Percentiles rank a stretch among this genome's conserved stretches.
Evolutionary conservation across 495 filamentous ascomycete species (phyloP).

Genomic region (Halenospora varia): DNA sequence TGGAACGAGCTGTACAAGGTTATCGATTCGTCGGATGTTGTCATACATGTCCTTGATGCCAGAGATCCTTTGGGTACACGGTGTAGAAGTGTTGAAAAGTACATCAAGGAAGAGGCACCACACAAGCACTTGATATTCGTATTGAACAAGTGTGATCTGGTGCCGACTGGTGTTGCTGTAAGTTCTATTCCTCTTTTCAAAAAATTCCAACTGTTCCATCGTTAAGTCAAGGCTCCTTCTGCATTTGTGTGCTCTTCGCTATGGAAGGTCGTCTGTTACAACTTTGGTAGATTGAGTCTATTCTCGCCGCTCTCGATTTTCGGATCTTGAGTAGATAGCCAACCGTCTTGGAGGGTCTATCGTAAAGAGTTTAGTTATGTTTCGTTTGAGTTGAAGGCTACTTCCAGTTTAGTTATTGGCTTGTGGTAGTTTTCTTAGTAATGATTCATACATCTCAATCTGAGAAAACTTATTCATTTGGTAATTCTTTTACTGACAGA

Average conservation of each 20-base stretch:
- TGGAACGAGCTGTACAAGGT: constrained; percentile 99
- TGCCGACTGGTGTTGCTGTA: constrained; percentile 93
- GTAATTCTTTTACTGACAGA: constrained; percentile 26
- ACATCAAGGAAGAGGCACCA: constrained; percentile 85
- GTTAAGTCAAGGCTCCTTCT: constrained; percentile 94
- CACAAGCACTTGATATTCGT: constrained; percentile 94
- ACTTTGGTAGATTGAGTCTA: constrained; percentile 86
- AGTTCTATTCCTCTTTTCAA: constrained; percentile 43
- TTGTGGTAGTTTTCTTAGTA: constrained; percentile 92
- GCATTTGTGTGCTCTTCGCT: constrained; percentile 39
- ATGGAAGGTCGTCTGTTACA: constrained; percentile 94
- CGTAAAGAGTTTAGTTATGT: constrained; percentile 58
- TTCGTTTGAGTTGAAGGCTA: constrained; percentile 84
- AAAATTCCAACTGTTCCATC: constrained; percentile 39
- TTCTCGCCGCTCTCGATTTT: constrained; percentile 59
- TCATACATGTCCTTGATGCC: constrained; percentile 92
- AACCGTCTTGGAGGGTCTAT: constrained; percentile 83
- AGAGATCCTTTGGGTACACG: constrained; percentile 87
- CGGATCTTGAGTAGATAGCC: constrained; percentile 60
- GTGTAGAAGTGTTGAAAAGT: constrained; percentile 89
- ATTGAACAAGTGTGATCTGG: constrained; percentile 92
- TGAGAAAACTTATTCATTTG: not conserved
- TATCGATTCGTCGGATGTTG: constrained; percentile 92
- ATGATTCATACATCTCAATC: constrained; percentile 82
- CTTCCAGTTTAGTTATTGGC: constrained; percentile 41